Evolutionary conservation across 2,329 filamentous ascomycete genomes (phyloP).

Genomic region (Curvularia verruculosa): DNA sequence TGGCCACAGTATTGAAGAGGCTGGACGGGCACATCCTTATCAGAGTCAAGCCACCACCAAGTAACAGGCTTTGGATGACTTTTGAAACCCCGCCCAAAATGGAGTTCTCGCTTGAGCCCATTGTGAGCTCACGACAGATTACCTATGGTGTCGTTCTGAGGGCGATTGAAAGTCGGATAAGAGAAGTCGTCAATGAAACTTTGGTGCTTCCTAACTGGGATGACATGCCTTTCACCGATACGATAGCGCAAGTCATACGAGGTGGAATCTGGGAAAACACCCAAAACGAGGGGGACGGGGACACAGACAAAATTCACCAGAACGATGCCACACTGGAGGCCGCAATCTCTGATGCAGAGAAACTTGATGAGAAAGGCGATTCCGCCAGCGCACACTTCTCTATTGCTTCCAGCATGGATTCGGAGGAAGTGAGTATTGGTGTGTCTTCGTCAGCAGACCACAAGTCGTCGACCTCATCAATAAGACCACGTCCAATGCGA

Average conservation of each 20-base stretch:
- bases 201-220: constrained; percentile 95
- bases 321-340: constrained; percentile 22
- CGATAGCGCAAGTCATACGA: constrained; percentile 75
- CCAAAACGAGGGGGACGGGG: constrained; percentile 20
- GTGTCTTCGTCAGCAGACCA: constrained; percentile 36
- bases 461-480: constrained; percentile 17
- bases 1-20: constrained; percentile 83
- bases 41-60: constrained; percentile 91
- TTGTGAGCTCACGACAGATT: constrained; percentile 93
- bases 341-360: constrained; percentile 26
- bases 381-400: constrained; percentile 30
- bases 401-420: constrained; percentile 28
- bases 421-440: constrained; percentile 26
- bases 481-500: constrained; percentile 61
- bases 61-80: constrained; percentile 93
- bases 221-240: constrained; percentile 88
- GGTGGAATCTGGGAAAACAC: constrained; percentile 77
- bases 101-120: constrained; percentile 91
- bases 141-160: constrained; percentile 91
- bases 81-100: constrained; percentile 95
- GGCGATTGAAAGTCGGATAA: constrained; percentile 92
- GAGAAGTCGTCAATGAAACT: constrained; percentile 91
- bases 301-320: constrained; percentile 19
- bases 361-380: constrained; percentile 29
- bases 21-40: constrained; percentile 84